A percentile compares a stretch with the other conserved stretches of the same genome.
Conservation (phyloP, 306 rosid genomes). For the Comarum palustre region DNA sequence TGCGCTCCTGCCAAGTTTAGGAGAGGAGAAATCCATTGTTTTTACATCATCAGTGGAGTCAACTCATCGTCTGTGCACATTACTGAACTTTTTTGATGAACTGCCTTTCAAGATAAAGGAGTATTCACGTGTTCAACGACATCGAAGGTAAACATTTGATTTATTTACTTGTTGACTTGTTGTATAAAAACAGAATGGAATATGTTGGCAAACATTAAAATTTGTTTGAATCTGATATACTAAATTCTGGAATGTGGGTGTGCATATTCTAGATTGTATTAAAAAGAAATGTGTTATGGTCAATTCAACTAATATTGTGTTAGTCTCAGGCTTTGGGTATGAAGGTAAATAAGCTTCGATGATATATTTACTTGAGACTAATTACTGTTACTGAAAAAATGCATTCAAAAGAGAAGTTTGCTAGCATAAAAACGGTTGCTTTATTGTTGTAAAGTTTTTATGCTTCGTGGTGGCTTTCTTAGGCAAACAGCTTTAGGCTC, state of each 20-base stretch:
- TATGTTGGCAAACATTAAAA: not conserved
- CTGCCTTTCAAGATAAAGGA: conserved; percentile 69
- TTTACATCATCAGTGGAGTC: conserved; percentile 90
- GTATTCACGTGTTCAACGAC: conserved; percentile 83
- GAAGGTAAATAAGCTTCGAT: not conserved
- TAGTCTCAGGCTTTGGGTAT: not conserved
- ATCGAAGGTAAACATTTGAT: conserved; percentile 59
- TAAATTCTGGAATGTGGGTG: not conserved
- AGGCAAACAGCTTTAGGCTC: not conserved
- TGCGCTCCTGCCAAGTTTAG: conserved; percentile 72
- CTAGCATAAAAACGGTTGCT: not conserved
- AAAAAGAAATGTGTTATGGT: not conserved
- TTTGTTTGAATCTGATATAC: not conserved
- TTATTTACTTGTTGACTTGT: not conserved
- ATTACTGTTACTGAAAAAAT: not conserved
- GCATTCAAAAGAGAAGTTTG: not conserved
- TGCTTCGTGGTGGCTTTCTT: not conserved
- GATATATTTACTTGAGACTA: not conserved
- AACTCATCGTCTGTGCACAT: conserved; percentile 77
- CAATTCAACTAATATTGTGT: not conserved
- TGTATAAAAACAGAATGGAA: not conserved
- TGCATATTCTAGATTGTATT: not conserved
- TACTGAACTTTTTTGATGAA: conserved; percentile 62
- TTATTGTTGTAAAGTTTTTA: not conserved
- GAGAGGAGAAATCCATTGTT: conserved; percentile 77